Percentiles rank a stretch among this genome's conserved stretches.
Conservation (phyloP, 2,329 filamentous ascomycete species). For the Trichoderma endophyticum region DNA sequence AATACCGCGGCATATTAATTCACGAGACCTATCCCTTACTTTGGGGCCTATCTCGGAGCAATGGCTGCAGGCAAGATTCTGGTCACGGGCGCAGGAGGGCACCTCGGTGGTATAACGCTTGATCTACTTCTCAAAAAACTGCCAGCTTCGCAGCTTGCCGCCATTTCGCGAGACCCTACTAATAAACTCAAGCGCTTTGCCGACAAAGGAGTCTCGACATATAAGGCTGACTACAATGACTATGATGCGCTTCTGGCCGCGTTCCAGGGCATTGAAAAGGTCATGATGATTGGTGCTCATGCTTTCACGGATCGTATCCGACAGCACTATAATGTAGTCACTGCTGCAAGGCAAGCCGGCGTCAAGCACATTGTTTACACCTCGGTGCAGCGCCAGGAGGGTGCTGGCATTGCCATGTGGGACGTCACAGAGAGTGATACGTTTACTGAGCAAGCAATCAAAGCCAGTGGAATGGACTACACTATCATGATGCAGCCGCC, state of each 20-base stretch:
- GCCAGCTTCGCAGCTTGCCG: neutral
- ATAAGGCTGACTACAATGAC: neutral
- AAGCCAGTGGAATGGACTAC: neutral
- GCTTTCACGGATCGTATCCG: neutral
- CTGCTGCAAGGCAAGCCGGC: neutral
- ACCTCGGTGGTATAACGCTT: neutral
- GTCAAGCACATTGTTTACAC: neutral
- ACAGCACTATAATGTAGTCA: conserved; percentile 1
- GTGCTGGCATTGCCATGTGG: neutral
- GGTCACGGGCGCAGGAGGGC: neutral
- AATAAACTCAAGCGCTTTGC: neutral
- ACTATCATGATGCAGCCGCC: conserved; percentile 5
- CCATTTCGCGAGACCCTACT: neutral
- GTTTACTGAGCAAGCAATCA: neutral
- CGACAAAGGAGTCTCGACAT: neutral
- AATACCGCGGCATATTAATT: no score
- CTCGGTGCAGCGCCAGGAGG: neutral
- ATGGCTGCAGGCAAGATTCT: conserved; percentile 1
- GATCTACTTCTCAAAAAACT: neutral
- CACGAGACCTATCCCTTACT: neutral
- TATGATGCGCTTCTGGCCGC: neutral
- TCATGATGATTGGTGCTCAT: neutral
- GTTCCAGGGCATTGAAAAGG: neutral
- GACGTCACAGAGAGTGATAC: neutral
- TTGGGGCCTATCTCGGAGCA: neutral